Percentiles rank a stretch among this genome's conserved stretches.
phyloP scores from a whole-genome alignment of 805 yeast species.

The Isabelozyma pseudorhagii region DNA sequence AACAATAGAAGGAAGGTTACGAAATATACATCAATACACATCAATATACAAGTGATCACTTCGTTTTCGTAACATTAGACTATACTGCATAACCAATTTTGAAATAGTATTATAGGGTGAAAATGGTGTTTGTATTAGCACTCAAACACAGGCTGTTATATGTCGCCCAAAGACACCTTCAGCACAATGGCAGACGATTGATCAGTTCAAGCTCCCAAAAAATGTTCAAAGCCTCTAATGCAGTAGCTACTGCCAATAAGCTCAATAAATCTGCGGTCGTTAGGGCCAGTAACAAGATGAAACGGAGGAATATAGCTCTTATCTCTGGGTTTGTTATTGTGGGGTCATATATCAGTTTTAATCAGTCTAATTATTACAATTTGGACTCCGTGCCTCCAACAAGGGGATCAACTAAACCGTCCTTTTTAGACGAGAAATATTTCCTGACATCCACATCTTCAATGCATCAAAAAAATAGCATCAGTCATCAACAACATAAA shows the following conservation, averaged over 20 bases:
- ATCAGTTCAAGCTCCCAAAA: slow-evolving; percentile 10
- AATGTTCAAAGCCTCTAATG: slow-evolving; percentile 7
- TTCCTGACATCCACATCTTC: slow-evolving; percentile 45
- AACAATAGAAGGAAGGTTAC: background rate
- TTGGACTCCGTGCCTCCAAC: slow-evolving; percentile 34
- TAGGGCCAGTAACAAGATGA: slow-evolving; percentile 10
- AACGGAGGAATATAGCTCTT: slow-evolving; percentile 34
- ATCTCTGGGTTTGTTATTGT: slow-evolving; percentile 41
- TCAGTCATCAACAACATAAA: slow-evolving; percentile 45
- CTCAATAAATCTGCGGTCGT: slow-evolving; percentile 1
- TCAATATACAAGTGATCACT: background rate
- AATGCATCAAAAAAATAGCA: slow-evolving; percentile 36
- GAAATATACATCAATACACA: too few species aligned
- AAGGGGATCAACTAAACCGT: slow-evolving; percentile 8
- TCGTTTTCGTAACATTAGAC: background rate
- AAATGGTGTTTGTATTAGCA: slow-evolving; percentile 20
- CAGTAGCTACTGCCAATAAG: slow-evolving; percentile 3
- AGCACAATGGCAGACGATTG: slow-evolving; percentile 10
- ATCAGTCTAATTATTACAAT: slow-evolving; percentile 38
- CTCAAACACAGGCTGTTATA: slow-evolving; percentile 17
- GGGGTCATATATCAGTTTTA: slow-evolving; percentile 39
- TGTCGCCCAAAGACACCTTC: slow-evolving; percentile 12
- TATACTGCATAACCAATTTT: too few species aligned
- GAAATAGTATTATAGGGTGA: background rate
- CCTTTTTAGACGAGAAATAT: slow-evolving; percentile 15